Base-by-base conservation (phyloP, 768 basidiomycete genomes). In the Multifurca ochricompacta region DNA sequence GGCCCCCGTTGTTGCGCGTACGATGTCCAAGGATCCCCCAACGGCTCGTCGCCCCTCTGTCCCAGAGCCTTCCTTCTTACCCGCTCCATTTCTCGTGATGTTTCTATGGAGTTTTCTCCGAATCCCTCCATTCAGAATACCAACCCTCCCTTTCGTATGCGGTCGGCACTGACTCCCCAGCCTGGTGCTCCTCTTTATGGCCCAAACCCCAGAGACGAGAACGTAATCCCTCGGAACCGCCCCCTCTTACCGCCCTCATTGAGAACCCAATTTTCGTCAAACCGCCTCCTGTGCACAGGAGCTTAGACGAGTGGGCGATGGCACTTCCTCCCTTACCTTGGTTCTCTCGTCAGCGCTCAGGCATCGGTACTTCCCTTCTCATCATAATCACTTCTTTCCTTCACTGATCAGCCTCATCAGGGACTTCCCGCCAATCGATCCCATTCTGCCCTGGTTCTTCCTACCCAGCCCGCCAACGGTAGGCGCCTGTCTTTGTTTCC, bases 251-350 rank as follows among this genome's bases (percentile, higher is more conserved):
- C 27, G 59, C 77, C 48, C 76, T 90, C 36, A 73, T 75, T 55
- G 75, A 79, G 27, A 82, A 85, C 62, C 87, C 87, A 19, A 73
- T 77, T 52, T 89, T 88, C 63, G 76, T 90, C 13, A 84, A 77
- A 59, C 76, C 81, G 0, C 85, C 86, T 4, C 64, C 66, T 28
- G 25, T 25, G 21, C 9, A 25, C 60, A 67, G 37, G 66, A 68
- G 42, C 67, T 44, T 18, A 51, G 46, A 25, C 52, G 55, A 19
- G 36, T 35, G 37, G 48, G 42, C n/a, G 53, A 36, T 37, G 45
- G 28, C 13, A 30, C 37, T 10, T 30, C 35, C 32, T 54, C 51
- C 54, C 57, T 62, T 9, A 66, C 66, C 63, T 67, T 25, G 67
- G 66, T 27, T 58, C 63, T 16, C 58, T 68, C 16, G 63, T 60